Evolutionary conservation across 345 rosid species (phyloP), one percentile per base, ranked within the genome.

Genomic region (Schrenkiella parvula): DNA sequence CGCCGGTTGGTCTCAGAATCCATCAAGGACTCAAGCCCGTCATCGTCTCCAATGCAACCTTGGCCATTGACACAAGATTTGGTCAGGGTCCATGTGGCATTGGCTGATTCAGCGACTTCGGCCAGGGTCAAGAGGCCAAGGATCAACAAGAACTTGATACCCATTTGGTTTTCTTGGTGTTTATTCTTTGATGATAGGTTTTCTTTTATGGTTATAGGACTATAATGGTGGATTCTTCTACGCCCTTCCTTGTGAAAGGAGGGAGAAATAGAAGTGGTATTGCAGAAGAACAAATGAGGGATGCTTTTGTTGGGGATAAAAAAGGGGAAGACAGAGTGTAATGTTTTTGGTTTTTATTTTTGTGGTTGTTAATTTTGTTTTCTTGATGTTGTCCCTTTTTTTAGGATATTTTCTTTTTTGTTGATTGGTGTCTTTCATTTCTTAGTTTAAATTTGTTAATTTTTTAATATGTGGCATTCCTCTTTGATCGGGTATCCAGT

Each of bases 211-310:
- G 61, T 74, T 63, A 19, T 14, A 25, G 28, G 35, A 61, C 13
- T 38, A 52, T 28, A 44, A 61, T 12, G 68, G 21, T 50, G 35
- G 57, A 66, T 66, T 64, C 73, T 71, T 67, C 66, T 68, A 79
- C 62, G 69, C 82, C 81, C 82, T 76, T 76, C 84, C 77, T 77
- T 66, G 70, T 73, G 53, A 64, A 71, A 68, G 82, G 66, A 75
- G 69, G 79, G 59, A 69, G 43, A 68, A 62, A 72, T 65, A 75
- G 68, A 70, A 66, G 65, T 52, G 64, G 63, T 69, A 68, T 34
- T 58, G 51, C 65, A 68, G 55, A 72, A 35, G 46, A 64, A 62
- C 42, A 71, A 57, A 47, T 46, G 26, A 29, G 58, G 31, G 60
- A 34, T 72, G 72, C 52, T 39, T 73, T 69, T 61, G 77, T 78